These are phyloP conservation scores for Besnoitia besnoiti DNA, from an alignment of 169 alveolate species.

Conservation along the genomic window DNA sequence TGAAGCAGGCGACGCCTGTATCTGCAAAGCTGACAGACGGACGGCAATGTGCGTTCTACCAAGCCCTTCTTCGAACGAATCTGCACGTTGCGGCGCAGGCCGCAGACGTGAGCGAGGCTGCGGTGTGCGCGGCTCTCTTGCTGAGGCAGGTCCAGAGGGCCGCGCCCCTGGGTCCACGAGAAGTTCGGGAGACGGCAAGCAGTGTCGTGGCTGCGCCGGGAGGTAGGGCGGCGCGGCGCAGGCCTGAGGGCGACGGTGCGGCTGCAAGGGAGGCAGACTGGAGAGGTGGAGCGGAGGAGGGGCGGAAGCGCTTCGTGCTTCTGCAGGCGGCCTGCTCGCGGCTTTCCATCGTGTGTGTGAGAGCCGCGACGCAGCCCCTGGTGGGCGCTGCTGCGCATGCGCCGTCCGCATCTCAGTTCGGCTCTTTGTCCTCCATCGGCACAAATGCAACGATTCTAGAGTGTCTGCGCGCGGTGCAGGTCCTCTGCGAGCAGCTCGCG, in stretches of 20 bases:
- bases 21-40: background rate
- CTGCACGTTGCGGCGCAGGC: background rate
- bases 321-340: background rate
- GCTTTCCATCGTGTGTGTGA: background rate
- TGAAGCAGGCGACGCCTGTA: too few relatives aligned
- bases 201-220: too few relatives aligned
- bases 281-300: background rate
- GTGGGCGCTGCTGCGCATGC: background rate
- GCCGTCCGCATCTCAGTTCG: background rate
- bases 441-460: background rate
- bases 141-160: background rate
- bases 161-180: background rate
- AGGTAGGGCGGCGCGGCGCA: too few relatives aligned
- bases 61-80: background rate
- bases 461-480: background rate
- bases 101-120: slow-evolving; percentile 2
- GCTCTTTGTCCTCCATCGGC: background rate
- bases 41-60: background rate
- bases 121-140: background rate
- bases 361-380: background rate
- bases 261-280: background rate
- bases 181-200: background rate
- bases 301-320: background rate
- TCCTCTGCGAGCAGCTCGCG: background rate
- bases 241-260: background rate